Evolutionary conservation across 768 basidiomycete species (phyloP).

Genomic region (Panellus pusillus): DNA sequence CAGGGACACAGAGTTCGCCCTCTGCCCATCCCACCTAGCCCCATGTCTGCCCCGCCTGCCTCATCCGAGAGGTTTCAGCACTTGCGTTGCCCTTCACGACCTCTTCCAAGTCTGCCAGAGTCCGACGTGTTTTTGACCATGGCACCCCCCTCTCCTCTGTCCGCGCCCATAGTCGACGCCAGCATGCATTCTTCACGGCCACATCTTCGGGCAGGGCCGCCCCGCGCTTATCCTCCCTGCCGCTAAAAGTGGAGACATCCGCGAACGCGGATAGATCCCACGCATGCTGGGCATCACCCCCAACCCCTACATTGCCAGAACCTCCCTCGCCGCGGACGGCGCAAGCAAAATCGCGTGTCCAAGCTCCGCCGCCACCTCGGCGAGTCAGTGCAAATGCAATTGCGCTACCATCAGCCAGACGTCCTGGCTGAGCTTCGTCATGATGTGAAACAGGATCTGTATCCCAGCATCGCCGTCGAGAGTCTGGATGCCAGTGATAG

Average conservation of each 20-base stretch:
- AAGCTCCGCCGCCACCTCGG: slow-evolving; percentile 31
- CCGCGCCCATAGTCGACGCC: slow-evolving; percentile 2
- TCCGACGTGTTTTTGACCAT: slow-evolving; percentile 3
- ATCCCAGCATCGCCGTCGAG: not conserved
- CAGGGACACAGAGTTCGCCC: slow-evolving; percentile 10
- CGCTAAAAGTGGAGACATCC: slow-evolving; percentile 6
- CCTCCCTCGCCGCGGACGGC: slow-evolving; percentile 24
- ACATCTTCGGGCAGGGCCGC: not conserved
- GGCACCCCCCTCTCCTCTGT: slow-evolving; percentile 8
- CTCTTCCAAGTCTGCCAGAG: slow-evolving; percentile 14
- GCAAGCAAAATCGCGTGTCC: slow-evolving; percentile 20
- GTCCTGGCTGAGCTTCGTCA: slow-evolving; percentile 7
- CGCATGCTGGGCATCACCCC: not conserved
- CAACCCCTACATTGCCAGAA: slow-evolving; percentile 14
- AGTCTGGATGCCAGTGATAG: slow-evolving; percentile 7
- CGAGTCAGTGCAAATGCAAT: slow-evolving; percentile 20
- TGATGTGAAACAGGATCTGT: not conserved
- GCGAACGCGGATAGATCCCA: slow-evolving; percentile 2
- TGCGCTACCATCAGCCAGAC: not conserved
- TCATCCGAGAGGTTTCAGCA: not conserved
- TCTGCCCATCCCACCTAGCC: slow-evolving; percentile 15
- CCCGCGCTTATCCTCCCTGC: slow-evolving; percentile 10
- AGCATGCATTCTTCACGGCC: not conserved
- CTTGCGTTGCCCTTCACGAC: slow-evolving; percentile 4
- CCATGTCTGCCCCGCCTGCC: slow-evolving; percentile 14